Evolutionary conservation across 495 filamentous ascomycete species (phyloP).

Genomic region (Penicillium alfredii): DNA sequence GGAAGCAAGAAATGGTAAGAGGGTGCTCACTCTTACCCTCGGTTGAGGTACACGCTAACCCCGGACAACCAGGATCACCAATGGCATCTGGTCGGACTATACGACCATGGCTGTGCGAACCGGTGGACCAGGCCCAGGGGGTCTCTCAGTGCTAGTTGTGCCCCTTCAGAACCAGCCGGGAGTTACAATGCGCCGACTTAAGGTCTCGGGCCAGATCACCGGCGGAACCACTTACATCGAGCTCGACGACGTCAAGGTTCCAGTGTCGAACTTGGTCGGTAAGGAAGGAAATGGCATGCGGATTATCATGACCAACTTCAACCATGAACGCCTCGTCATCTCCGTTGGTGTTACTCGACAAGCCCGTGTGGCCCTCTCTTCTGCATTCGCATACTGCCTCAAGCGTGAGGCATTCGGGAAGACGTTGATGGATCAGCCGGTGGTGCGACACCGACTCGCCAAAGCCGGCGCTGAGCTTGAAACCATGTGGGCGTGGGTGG

Average conservation of each 20-base stretch:
- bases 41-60: too few relatives aligned
- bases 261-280: conserved; percentile 64
- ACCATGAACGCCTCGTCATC: conserved; percentile 68
- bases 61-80: conserved; percentile 63
- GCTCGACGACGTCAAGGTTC: conserved; percentile 67
- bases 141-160: conserved; percentile 61
- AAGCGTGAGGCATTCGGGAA: conserved; percentile 74
- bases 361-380: conserved; percentile 56
- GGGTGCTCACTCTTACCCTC: too few relatives aligned
- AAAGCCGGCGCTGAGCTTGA: conserved; percentile 65
- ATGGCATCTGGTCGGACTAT: conserved; percentile 70
- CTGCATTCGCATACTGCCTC: conserved; percentile 63
- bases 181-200: conserved; percentile 60
- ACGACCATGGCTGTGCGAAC: conserved; percentile 72
- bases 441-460: conserved; percentile 65
- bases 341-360: conserved; percentile 56
- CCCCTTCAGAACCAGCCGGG: conserved; percentile 58
- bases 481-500: conserved; percentile 66
- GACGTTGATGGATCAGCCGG: conserved; percentile 64
- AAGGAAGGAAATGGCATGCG: conserved; percentile 64
- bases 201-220: conserved; percentile 52
- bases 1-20: conserved; percentile 71
- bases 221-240: conserved; percentile 72
- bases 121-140: conserved; percentile 54
- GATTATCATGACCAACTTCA: conserved; percentile 81